A percentile compares a stretch with the other conserved stretches of the same genome.
phyloP scores from a whole-genome alignment of 352 stramenopile genomes.

The Peronospora belbahrii region DNA sequence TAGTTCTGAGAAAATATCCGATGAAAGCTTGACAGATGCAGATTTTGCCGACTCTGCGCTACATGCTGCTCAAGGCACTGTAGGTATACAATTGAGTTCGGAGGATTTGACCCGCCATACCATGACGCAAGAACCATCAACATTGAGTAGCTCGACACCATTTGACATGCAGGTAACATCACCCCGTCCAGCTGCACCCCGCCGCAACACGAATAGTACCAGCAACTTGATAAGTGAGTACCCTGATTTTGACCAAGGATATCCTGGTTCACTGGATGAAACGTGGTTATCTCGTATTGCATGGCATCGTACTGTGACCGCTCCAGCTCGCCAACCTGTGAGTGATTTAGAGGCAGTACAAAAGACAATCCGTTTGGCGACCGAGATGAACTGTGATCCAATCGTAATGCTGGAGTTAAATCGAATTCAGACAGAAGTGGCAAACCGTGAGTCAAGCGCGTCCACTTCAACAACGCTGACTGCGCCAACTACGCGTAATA shows the following conservation, averaged over 20 bases:
- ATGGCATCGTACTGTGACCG: conserved; percentile 21
- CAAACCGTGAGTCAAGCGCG: conserved; percentile 17
- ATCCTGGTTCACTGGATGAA: conserved; percentile 24
- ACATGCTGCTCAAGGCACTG: conserved; percentile 31
- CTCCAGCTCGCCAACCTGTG: conserved; percentile 15
- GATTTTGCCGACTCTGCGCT: conserved; percentile 63
- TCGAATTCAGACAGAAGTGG: conserved; percentile 39
- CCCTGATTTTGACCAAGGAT: conserved; percentile 20
- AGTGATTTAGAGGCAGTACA: conserved; percentile 53
- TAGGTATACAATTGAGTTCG: conserved; percentile 26
- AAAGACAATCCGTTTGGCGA: conserved; percentile 51
- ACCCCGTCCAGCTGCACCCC: conserved; percentile 3
- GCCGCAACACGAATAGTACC: conserved; percentile 5
- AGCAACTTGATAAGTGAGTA: conserved; percentile 16
- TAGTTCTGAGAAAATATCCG: conserved; percentile 32
- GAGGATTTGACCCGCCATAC: conserved; percentile 16
- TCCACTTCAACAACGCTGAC: conserved; percentile 5
- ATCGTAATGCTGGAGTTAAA: conserved; percentile 48
- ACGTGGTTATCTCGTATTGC: conserved; percentile 48
- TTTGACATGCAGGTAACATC: conserved; percentile 7
- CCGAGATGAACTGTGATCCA: conserved; percentile 57
- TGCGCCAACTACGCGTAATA: conserved; percentile 17
- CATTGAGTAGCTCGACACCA: conserved; percentile 4
- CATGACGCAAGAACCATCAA: neutral
- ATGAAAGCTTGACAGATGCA: conserved; percentile 53